Evolutionary conservation across 208 protist species (phyloP).

Genomic region (Trypanosoma melophagium): DNA sequence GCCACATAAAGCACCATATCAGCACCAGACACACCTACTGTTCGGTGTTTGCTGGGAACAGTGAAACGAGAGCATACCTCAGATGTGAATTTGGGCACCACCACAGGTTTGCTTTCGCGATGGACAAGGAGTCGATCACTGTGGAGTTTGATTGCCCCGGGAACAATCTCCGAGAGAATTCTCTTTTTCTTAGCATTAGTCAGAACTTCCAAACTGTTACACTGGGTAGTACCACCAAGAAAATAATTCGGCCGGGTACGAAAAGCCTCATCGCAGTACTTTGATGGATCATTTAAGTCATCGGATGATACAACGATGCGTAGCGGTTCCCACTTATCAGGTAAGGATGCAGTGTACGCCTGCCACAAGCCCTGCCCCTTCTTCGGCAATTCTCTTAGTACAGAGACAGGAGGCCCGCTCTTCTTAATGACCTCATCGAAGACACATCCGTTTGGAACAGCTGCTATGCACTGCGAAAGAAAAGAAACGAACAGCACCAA

Average conservation of each 20-base stretch:
- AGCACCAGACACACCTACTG: constrained; percentile 5
- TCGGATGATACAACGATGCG: neutral
- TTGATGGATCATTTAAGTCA: neutral
- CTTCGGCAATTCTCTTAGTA: neutral
- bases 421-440: constrained; percentile 4
- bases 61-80: neutral
- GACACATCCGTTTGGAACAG: neutral
- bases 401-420: neutral
- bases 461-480: neutral
- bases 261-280: neutral
- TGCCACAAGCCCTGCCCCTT: neutral
- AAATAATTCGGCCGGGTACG: neutral
- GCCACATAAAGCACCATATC: constrained; percentile 33
- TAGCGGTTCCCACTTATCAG: neutral
- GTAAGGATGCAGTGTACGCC: neutral
- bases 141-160: constrained; percentile 15
- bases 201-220: neutral
- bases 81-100: neutral
- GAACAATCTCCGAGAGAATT: constrained; percentile 9
- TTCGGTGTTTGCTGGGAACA: constrained; percentile 8
- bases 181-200: constrained; percentile 1
- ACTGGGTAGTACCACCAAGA: neutral
- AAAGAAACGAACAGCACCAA: no score
- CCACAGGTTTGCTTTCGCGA: neutral
- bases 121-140: constrained; percentile 17